phyloP scores from a whole-genome alignment of 805 yeast species.

The Pichia rugopelliculosa region DNA sequence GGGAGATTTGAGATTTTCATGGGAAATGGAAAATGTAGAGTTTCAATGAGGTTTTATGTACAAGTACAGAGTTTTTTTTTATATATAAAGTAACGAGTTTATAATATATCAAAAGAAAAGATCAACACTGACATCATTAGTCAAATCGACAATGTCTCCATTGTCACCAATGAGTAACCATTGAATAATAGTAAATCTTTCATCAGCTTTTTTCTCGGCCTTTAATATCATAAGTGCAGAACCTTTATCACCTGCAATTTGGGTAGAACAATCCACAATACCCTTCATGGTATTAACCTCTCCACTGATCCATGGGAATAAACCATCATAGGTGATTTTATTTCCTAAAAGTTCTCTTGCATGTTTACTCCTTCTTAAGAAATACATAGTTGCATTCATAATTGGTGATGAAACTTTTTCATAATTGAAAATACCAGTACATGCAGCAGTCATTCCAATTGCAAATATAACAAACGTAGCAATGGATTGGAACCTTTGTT shows the following conservation, averaged over 20 bases:
- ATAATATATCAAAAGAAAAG: conserved; percentile 8
- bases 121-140: conserved; percentile 38
- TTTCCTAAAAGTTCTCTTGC: conserved; percentile 65
- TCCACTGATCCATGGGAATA: conserved; percentile 89
- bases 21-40: too few species aligned
- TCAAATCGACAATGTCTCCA: conserved; percentile 34
- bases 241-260: conserved; percentile 59
- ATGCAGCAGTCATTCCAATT: conserved; percentile 44
- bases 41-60: background rate
- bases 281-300: conserved; percentile 79
- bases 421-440: conserved; percentile 76
- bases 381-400: conserved; percentile 78
- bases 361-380: conserved; percentile 64
- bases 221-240: conserved; percentile 51
- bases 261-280: conserved; percentile 62
- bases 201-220: conserved; percentile 53
- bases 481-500: conserved; percentile 31
- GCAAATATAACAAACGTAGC: conserved; percentile 48
- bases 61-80: background rate
- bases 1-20: background rate
- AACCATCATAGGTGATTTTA: conserved; percentile 62
- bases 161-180: conserved; percentile 55
- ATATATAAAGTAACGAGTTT: background rate
- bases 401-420: conserved; percentile 89
- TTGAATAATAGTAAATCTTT: conserved; percentile 50